A percentile compares a stretch with the other conserved stretches of the same genome.
These are phyloP conservation scores for Calonectria honghensis DNA, from an alignment of 2,329 filamentous ascomycete species.

Conservation along the genomic window DNA sequence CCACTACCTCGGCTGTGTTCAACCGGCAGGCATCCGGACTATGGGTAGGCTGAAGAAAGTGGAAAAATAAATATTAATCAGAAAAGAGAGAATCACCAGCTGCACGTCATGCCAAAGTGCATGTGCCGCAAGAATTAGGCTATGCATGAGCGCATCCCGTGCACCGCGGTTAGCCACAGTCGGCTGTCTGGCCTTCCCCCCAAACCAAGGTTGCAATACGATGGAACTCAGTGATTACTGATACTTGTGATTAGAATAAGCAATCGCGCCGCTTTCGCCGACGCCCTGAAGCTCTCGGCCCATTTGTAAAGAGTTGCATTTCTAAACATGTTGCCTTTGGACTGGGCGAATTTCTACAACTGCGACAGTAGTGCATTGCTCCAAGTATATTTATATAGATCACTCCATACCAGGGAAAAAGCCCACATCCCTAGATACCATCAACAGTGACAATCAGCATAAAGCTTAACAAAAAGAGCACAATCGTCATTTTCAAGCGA, in stretches of 20 bases:
- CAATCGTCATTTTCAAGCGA: not conserved
- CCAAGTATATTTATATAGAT: not conserved
- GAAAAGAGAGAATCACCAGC: too few species aligned
- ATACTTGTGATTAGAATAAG: slow-evolving; percentile 11
- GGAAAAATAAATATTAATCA: not conserved
- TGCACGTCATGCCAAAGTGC: not conserved
- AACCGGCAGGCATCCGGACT: not conserved
- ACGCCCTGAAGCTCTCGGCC: not conserved
- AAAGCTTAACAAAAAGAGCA: too few species aligned
- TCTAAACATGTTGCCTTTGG: not conserved
- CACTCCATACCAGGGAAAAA: not conserved
- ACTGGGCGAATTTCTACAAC: not conserved
- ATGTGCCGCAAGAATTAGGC: not conserved
- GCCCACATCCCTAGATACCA: too few species aligned
- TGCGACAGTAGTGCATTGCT: not conserved
- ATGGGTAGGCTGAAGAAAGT: not conserved
- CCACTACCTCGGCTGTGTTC: not conserved
- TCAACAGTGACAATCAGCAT: not conserved
- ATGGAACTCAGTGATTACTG: slow-evolving; percentile 1
- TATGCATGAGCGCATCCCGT: not conserved
- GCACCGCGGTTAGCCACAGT: not conserved
- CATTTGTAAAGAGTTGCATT: not conserved
- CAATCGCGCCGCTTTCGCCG: slow-evolving; percentile 14
- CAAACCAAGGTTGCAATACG: not conserved
- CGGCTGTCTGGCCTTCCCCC: not conserved